Evolutionary conservation across 495 filamentous ascomycete genomes (phyloP).

Genomic region (Geoglossum glabrum): DNA sequence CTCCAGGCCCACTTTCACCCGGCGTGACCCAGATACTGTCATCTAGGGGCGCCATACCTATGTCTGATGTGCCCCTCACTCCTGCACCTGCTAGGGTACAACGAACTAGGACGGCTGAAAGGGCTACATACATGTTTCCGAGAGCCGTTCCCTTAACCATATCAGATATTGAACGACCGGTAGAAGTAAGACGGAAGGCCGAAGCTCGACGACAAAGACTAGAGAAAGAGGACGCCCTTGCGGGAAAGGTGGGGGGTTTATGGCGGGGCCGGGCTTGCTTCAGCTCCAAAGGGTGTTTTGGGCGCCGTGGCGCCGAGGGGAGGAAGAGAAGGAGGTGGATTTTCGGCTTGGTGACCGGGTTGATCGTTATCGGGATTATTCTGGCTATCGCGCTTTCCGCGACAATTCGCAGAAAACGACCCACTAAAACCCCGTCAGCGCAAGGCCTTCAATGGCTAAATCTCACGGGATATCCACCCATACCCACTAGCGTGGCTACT

Average conservation of each 20-base stretch:
- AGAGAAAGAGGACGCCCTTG: constrained; percentile 41
- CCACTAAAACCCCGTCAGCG: not conserved
- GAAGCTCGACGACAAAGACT: constrained; percentile 27
- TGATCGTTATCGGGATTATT: constrained; percentile 38
- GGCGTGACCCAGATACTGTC: constrained; percentile 23
- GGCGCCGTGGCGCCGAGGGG: constrained; percentile 39
- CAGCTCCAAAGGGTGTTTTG: constrained; percentile 38
- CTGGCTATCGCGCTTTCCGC: constrained; percentile 38
- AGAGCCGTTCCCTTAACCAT: constrained; percentile 10
- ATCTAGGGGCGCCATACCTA: constrained; percentile 23
- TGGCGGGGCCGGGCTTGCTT: constrained; percentile 41
- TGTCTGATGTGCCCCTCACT: constrained; percentile 22
- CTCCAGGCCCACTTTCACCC: constrained; percentile 22
- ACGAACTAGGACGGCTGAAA: constrained; percentile 14
- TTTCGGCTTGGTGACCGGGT: constrained; percentile 26
- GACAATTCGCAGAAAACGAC: constrained; percentile 33
- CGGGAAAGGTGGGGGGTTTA: constrained; percentile 31
- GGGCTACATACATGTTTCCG: not conserved
- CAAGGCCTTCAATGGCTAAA: constrained; percentile 53
- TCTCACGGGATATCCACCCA: constrained; percentile 65
- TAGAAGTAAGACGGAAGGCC: constrained; percentile 10
- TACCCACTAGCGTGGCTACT: constrained; percentile 64
- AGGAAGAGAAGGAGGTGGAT: constrained; percentile 43
- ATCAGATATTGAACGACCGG: constrained; percentile 14
- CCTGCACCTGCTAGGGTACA: constrained; percentile 15